phyloP scores from a whole-genome alignment of 352 stramenopile genomes.

The Phytopythium vexans region DNA sequence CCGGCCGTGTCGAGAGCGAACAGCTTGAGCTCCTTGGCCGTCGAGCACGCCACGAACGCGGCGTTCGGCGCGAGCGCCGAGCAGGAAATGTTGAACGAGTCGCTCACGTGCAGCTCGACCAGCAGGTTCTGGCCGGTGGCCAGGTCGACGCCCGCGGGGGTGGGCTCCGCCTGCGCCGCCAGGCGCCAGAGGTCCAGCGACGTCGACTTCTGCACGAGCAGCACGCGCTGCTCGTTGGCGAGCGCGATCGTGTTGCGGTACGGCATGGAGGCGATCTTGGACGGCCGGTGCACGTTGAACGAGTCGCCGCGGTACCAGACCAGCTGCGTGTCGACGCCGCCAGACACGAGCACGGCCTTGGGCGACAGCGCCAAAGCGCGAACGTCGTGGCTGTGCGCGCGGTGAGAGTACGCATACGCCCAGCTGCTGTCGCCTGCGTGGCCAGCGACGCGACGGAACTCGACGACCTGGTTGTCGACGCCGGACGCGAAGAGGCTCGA shows the following conservation, averaged over 20 bases:
- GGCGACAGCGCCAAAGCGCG: conserved; percentile 77
- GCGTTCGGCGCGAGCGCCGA: conserved; percentile 82
- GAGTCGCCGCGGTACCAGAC: conserved; percentile 86
- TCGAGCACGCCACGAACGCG: conserved; percentile 84
- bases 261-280: conserved; percentile 89
- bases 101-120: conserved; percentile 77
- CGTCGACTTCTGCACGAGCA: conserved; percentile 72
- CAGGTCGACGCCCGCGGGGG: conserved; percentile 7
- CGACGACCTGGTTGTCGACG: conserved; percentile 92
- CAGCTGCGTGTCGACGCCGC: conserved; percentile 93
- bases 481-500: conserved; percentile 90
- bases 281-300: conserved; percentile 83
- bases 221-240: conserved; percentile 57
- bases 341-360: conserved; percentile 78
- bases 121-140: conserved; percentile 63
- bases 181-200: conserved; percentile 75
- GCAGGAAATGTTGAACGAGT: conserved; percentile 78
- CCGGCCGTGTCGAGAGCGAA: conserved; percentile 68
- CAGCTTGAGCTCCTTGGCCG: conserved; percentile 82
- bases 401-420: conserved; percentile 86
- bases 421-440: conserved; percentile 45
- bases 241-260: conserved; percentile 67
- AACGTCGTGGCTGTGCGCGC: conserved; percentile 90
- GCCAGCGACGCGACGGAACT: conserved; percentile 55
- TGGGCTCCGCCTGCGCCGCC: conserved; percentile 22